Base-by-base conservation (phyloP, 768 basidiomycete genomes). In the Auriscalpium orientale region DNA sequence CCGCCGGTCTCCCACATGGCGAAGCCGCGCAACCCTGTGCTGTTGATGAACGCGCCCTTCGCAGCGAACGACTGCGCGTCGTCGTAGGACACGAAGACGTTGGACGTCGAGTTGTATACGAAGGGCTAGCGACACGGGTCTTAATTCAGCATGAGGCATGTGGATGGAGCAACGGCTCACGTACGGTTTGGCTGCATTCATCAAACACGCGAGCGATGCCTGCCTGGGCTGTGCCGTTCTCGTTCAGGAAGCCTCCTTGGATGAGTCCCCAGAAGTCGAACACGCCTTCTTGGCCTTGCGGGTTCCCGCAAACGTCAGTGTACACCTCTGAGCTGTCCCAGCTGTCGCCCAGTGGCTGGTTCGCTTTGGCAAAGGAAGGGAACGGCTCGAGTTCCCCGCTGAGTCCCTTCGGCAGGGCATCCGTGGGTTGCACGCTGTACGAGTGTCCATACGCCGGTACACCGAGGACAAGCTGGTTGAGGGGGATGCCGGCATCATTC, bases 361-460 rank as follows among this genome's bases (percentile, higher is more conserved):
- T 28, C 37, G 70, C 64, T 47, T 63, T 64, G 2, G 70, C 64
- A 58, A 83, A 89, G 1, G 69, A 46, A 5, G 85, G 85, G 67
- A 77, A 87, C 18, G 74, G 28, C 28, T 70, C 70, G 35, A 85
- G 68, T 13, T 61, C 60, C 15, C 62, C 71, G 13, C 46, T 54
- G 21, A 62, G 55, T 46, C 63, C 55, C 20, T 66, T 64, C 3
- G 64, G 57, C 56, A 77, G 65, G 0, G 80, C 80, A 43, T 71
- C 61, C 28, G 58, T 62, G 3, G 68, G 51, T 11, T 76, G 64
- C 38, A 79, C 74, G 12, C 59, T 21, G 75, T 75, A 93, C 33
- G 89, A 82, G 71, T 90, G 91, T 1, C 89, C 91, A 70, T 91
- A 95, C 18, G 85, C 74, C 12, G 92, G 83, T 1, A 95, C 83